Base-by-base conservation (phyloP, 2,329 filamentous ascomycete genomes). In the Volutella citrinella region DNA sequence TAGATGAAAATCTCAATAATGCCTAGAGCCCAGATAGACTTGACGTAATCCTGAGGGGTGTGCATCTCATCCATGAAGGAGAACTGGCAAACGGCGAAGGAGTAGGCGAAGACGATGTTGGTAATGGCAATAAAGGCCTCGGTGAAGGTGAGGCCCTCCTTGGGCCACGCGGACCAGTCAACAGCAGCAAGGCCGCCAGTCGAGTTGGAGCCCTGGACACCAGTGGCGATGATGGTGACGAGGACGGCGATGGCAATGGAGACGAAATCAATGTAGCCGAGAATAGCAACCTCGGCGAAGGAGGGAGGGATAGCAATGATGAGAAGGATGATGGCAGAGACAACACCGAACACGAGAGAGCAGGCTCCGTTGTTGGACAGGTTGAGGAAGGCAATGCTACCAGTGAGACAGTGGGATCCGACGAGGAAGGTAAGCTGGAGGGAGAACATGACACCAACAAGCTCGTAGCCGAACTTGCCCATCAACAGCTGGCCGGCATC, bases 371-470 rank as follows among this genome's bases (percentile, higher is more conserved):
- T 71, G 3, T 74, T 58, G 3, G 78, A 80, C 33, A 87, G 66
- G 29, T 70, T 77, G 48, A 79, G 80, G 57, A 86, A 74, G 43
- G 82, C 82, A 47, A 86, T 81, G 25, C 71, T 74, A 45, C 84
- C 85, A 0, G 81, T 84, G 40, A 87, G 63, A 23, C 84, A 68
- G 58, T 88, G 84, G n/a, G 80, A 83, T 17, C 75, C 79, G 60
- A 83, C 80, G 45, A 84, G 73, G 61, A 87, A 84, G 29, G 83
- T 61, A 20, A 87, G 65, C 59, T 85, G 78, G n/a, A 85, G 59
- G 14, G 74, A 64, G 44, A 83, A 79, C 35, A 73, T 78, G 37
- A 66, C 59, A 16, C 79, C 79, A 27, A 84, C 64, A 16, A 87
- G 45, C 51, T 83, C 78, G 40, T 78, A 74, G 2, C 79, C 80